Conservation (phyloP, 2,329 filamentous ascomycete species). For the Ilyonectria destructans region DNA sequence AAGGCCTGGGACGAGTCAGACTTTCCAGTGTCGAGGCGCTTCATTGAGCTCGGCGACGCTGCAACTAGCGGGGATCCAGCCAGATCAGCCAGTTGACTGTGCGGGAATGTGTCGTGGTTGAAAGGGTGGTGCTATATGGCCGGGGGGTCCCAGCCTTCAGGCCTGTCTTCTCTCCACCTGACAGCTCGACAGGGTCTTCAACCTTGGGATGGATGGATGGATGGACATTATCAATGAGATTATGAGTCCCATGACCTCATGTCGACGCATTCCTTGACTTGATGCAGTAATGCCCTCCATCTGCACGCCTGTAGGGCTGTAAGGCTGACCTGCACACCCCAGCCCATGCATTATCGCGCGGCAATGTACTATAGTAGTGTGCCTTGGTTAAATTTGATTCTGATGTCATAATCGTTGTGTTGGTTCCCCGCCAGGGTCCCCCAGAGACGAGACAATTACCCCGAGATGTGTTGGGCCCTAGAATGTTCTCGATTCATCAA, state of each 20-base stretch:
- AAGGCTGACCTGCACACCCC: conserved; percentile 43
- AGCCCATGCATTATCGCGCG: not conserved
- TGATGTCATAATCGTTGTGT: not conserved
- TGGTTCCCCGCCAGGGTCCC: not conserved
- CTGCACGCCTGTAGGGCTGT: conserved; percentile 44
- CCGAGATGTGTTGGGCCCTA: not conserved
- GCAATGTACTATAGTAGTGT: not conserved
- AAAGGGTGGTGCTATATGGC: not conserved
- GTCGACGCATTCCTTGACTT: not conserved
- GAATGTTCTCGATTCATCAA: not conserved
- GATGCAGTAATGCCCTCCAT: not conserved
- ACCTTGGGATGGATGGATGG: not conserved
- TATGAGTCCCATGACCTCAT: not conserved
- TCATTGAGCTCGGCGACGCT: conserved; percentile 10
- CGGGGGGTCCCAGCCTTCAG: not conserved
- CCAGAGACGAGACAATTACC: not conserved
- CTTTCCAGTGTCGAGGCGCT: conserved; percentile 18
- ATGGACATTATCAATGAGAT: not conserved
- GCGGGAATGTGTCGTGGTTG: not conserved
- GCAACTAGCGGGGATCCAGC: not conserved
- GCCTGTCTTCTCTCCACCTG: conserved; percentile 1
- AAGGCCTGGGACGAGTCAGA: conserved; percentile 25
- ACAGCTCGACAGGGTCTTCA: not conserved
- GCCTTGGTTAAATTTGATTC: conserved; percentile 1
- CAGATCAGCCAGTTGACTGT: not conserved